Conservation (phyloP, 176 grass and related monocot species). For the Stipa capillata region DNA sequence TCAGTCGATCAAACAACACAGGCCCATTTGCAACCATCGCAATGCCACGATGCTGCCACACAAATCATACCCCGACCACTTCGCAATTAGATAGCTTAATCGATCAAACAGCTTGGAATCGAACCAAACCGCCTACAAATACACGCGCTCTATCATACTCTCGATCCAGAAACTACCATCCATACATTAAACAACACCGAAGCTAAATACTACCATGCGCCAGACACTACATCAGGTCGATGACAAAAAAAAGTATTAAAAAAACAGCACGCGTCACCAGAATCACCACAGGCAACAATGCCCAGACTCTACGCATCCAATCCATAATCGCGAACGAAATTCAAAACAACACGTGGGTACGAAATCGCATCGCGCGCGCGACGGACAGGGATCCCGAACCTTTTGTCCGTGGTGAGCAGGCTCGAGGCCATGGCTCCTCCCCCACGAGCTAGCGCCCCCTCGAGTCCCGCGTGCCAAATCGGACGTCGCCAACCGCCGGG, state of each 20-base stretch:
- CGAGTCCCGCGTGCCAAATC: slow-evolving; percentile 19
- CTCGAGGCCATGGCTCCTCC: slow-evolving; percentile 40
- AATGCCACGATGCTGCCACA: background rate
- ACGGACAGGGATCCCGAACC: slow-evolving; percentile 20
- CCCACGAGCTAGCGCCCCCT: background rate
- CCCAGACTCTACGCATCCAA: background rate
- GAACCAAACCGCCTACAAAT: background rate
- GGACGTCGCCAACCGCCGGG: background rate
- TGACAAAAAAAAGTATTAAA: background rate
- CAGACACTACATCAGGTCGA: background rate
- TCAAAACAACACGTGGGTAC: background rate
- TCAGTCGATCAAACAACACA: background rate
- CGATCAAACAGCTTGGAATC: background rate
- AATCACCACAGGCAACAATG: slow-evolving; percentile 4
- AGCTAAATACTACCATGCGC: background rate
- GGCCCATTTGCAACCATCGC: background rate
- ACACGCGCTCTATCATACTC: background rate
- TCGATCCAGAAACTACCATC: background rate
- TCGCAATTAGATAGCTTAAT: background rate
- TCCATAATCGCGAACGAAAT: background rate
- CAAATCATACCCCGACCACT: background rate
- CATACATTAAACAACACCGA: background rate
- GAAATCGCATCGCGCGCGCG: background rate
- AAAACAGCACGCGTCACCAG: background rate
- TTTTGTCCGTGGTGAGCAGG: slow-evolving; percentile 41